Evolutionary conservation across 129 eudicot genomes (phyloP).

Genomic region (Heracleum sosnowskyi): DNA sequence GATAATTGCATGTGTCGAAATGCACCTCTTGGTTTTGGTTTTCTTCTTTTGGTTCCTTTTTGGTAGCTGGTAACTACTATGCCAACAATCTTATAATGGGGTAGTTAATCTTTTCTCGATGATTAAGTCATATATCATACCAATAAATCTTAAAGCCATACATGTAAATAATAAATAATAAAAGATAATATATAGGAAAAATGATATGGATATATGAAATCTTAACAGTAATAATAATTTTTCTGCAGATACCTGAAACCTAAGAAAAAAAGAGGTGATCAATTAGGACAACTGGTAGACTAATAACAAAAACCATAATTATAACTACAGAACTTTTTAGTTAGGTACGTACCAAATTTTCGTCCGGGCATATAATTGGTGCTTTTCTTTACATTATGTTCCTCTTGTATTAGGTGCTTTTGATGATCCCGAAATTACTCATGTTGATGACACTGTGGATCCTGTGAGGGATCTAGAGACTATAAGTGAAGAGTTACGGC

Average conservation of each 20-base stretch:
- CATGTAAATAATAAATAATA: too few relatives aligned
- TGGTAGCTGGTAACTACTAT: not conserved
- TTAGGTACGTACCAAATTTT: not conserved
- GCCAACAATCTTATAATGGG: not conserved
- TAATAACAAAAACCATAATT: not conserved
- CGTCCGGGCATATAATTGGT: not conserved
- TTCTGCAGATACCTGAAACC: not conserved
- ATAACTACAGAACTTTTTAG: not conserved
- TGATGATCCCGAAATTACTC: conserved; percentile 94
- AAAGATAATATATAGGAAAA: not conserved
- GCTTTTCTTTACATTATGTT: not conserved
- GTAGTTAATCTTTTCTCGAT: not conserved
- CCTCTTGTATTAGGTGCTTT: conserved; percentile 61
- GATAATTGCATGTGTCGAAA: not conserved
- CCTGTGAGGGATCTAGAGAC: conserved; percentile 94
- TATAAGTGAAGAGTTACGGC: conserved; percentile 73
- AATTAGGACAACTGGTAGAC: not conserved
- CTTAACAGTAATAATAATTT: not conserved
- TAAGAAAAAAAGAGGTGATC: not conserved
- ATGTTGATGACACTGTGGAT: conserved; percentile 92
- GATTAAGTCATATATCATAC: too few relatives aligned
- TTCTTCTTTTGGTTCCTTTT: not conserved
- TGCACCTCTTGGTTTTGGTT: not conserved
- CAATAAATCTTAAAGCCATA: too few relatives aligned
- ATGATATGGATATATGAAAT: not conserved